These are phyloP conservation scores for Prunus mongolica DNA, from an alignment of 306 rosid species.

Conservation along the genomic window DNA sequence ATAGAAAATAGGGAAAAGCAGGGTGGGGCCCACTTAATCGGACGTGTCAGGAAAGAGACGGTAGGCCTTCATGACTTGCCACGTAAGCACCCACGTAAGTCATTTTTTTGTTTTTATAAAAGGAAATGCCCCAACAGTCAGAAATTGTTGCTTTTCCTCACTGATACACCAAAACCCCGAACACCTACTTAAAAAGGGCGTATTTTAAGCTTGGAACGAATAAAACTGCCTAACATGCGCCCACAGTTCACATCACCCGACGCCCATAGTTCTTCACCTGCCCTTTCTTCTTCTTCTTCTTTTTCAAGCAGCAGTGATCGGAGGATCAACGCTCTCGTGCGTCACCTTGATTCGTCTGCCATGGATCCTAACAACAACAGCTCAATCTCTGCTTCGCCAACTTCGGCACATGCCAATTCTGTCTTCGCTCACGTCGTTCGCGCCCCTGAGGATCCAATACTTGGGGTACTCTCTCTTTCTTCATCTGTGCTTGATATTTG, in stretches of 20 bases:
- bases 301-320: slow-evolving; percentile 52
- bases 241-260: slow-evolving; percentile 39
- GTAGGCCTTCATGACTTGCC: background rate
- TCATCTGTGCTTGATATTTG: background rate
- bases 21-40: background rate
- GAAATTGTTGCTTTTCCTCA: background rate
- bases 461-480: slow-evolving; percentile 52
- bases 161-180: background rate
- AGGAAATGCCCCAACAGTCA: background rate
- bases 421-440: slow-evolving; percentile 78
- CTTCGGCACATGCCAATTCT: slow-evolving; percentile 49
- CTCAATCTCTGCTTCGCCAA: slow-evolving; percentile 51
- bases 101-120: background rate
- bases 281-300: slow-evolving; percentile 5
- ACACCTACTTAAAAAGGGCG: background rate
- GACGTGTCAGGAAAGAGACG: background rate
- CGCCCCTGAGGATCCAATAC: slow-evolving; percentile 98
- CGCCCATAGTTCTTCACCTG: slow-evolving; percentile 8
- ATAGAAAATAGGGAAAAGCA: background rate
- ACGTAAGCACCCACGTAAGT: background rate
- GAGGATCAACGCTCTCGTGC: slow-evolving; percentile 48
- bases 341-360: slow-evolving; percentile 39
- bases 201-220: background rate
- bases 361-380: slow-evolving; percentile 37
- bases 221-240: slow-evolving; percentile 48